Evolutionary conservation across 352 stramenopile genomes (phyloP).

Genomic region (Phytophthora hibernalis): DNA sequence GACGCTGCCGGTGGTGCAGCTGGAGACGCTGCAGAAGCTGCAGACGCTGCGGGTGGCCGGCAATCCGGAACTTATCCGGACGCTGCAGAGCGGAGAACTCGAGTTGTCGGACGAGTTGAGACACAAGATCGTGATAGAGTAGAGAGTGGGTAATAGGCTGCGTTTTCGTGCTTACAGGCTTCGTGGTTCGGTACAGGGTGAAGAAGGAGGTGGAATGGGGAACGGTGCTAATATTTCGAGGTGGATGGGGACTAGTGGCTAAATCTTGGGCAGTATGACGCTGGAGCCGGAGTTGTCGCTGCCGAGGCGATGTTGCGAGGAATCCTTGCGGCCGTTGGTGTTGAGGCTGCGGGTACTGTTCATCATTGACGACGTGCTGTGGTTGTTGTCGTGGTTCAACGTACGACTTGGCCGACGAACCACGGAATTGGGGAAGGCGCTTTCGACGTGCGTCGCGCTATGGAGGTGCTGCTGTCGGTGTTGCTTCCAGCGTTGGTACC

Average conservation of each 20-base stretch:
- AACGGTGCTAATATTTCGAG: not conserved
- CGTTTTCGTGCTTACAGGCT: not conserved
- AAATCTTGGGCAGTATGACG: slow-evolving; percentile 64
- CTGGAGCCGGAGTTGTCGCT: slow-evolving; percentile 38
- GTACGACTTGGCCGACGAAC: slow-evolving; percentile 26
- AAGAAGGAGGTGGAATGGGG: not conserved
- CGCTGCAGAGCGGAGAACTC: slow-evolving; percentile 9
- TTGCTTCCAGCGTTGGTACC: slow-evolving; percentile 28
- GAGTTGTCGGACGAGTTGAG: slow-evolving; percentile 39
- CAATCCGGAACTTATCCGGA: slow-evolving; percentile 46
- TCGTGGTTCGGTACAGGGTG: not conserved
- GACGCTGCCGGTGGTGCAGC: slow-evolving; percentile 46
- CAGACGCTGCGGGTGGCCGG: slow-evolving; percentile 48
- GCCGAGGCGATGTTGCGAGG: slow-evolving; percentile 32
- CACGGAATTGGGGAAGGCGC: slow-evolving; percentile 7
- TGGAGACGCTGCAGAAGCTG: slow-evolving; percentile 51
- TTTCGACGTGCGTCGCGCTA: slow-evolving; percentile 58
- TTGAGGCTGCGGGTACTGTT: slow-evolving; percentile 37
- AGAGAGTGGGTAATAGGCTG: not conserved
- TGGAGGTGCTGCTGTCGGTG: slow-evolving; percentile 24
- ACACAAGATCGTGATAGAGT: slow-evolving; percentile 43
- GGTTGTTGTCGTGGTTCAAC: slow-evolving; percentile 37
- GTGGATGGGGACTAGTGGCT: slow-evolving; percentile 1
- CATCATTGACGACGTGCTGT: slow-evolving; percentile 28
- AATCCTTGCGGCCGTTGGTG: slow-evolving; percentile 23